A percentile compares a stretch with the other conserved stretches of the same genome.
Conservation (phyloP, 2,329 filamentous ascomycete species). For the Xylaria sp. region DNA sequence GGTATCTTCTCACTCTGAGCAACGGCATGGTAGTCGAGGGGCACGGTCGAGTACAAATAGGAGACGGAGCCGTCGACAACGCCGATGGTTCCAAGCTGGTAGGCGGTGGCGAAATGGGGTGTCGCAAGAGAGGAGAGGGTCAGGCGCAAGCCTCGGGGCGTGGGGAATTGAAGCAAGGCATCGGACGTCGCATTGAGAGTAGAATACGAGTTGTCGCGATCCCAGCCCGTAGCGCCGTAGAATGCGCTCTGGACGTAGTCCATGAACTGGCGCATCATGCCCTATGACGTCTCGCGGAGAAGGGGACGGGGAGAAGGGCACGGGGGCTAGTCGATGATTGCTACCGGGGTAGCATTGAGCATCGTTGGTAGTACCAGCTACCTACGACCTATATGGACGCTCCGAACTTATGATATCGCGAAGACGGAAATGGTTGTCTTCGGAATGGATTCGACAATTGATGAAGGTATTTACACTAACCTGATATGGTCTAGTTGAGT, state of each 20-base stretch:
- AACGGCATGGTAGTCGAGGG: constrained; percentile 71
- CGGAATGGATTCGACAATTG: not conserved
- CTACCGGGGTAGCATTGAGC: constrained; percentile 31
- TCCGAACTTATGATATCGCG: not conserved
- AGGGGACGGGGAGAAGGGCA: not conserved
- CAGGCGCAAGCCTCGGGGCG: constrained; percentile 83
- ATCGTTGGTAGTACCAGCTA: constrained; percentile 1
- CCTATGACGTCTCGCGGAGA: constrained; percentile 27
- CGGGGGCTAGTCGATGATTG: not conserved
- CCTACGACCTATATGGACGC: not conserved
- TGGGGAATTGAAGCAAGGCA: constrained; percentile 87
- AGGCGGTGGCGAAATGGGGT: constrained; percentile 92
- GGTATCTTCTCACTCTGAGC: constrained; percentile 78
- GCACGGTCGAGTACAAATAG: constrained; percentile 91
- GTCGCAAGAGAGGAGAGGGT: constrained; percentile 92
- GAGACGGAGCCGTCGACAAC: constrained; percentile 96
- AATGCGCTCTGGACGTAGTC: constrained; percentile 95
- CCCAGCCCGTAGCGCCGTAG: constrained; percentile 87
- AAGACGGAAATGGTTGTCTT: not conserved
- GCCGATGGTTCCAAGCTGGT: constrained; percentile 88
- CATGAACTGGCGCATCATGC: constrained; percentile 91
- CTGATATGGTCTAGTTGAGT: not conserved
- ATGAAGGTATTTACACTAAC: not conserved
- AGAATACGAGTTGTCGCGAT: constrained; percentile 90
- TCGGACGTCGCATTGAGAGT: constrained; percentile 84